Evolutionary conservation across 257 asterid species (phyloP), one percentile per base, ranked within the genome.

Genomic region (Solanum medicagineum): DNA sequence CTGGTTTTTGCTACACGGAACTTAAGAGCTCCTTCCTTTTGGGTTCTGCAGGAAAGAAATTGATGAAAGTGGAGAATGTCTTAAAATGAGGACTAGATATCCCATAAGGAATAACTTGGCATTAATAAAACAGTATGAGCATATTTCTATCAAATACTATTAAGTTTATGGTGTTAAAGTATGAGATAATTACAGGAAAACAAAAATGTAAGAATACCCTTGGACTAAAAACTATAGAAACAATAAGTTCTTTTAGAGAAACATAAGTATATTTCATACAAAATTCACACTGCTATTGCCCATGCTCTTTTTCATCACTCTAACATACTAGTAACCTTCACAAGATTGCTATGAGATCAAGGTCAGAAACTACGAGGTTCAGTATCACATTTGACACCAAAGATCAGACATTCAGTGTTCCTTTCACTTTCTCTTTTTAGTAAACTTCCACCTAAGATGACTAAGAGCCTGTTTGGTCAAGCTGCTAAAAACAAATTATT

Each of bases 21-120:
- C 83, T 89, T 89, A 85, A 93, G 94, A 87, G 98, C 98, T 87
- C 93, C 98, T 88, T 94, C 97, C 87, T 91, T 95, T 86, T 96
- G 99, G 81, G 77, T 20, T 90, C 98, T 95, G 91, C 85, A 83
- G 84, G 73, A 84, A 89, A 45, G 16, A 82, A 89, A 87, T 42
- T 10, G 66, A 79, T 53, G 66, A 79, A 1, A 29, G 24, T 4
- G 10, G 49, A 29, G 29, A 79, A 10, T 15, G 13, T 29, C 20
- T 53, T 53, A 17, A 79, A 77, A 79, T 11, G 45, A 26, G 49
- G 29, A 79, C 83, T 19, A 54, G 49, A 79, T 17, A 51, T 26
- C 63, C 83, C 65, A 79, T 16, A 16, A 79, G 49, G 62, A 79
- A 53, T 16, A 26, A 17, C 65, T 79, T 79, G 29, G 6, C 47